Base-by-base conservation (phyloP, 192 early-diverging fungal species). In the Coemansia sp. region DNA sequence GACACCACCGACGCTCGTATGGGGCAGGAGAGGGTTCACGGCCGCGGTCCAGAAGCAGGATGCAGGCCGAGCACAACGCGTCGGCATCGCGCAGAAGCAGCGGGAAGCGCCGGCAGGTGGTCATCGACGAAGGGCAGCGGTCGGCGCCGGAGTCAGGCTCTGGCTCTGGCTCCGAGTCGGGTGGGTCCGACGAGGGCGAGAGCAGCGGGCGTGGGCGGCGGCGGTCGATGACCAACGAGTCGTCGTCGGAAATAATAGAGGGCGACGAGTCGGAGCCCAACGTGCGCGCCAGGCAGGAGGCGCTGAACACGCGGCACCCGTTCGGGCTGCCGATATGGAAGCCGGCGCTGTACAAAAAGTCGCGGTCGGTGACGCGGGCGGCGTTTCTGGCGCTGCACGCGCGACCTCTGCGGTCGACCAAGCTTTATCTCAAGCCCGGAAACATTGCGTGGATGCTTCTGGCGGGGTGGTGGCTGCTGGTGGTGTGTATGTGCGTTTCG, bases 251-350 rank as follows among this genome's bases (percentile, higher is more conserved):
- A 17, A 68, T 78, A n/a, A 34, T 66, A 8, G 63, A 70, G 65
- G 71, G 51, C 4, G 83, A 72, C 56, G 77, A 77, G 48, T 69
- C 75, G 52, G 76, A 72, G 32, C 64, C 67, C 48, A 81, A 80
- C 29, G 78, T 82, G 32, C 68, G 74, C 3, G 78, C 76, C 18
- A 75, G 80, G 38, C 82, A 83, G 60, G 76, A 92, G 86, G 88
- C 87, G 18, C 86, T 94, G 63, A 94, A 94, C 72, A 86, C 83
- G 30, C 79, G 84, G 6, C 94, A 96, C 82, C 95, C 95, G 18
- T 98, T 98, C 69, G 96, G 96, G 33, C 72, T 98, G 50, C 92
- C 91, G 33, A 84, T 98, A 25, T 98, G 96, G 96, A 98, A 98
- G 76, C 94, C 94, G 25, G 94, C 95, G 11, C 84, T 98, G n/a